Base-by-base conservation (phyloP, 1,139 yeast genomes). In the Scheffersomyces stambukii region DNA sequence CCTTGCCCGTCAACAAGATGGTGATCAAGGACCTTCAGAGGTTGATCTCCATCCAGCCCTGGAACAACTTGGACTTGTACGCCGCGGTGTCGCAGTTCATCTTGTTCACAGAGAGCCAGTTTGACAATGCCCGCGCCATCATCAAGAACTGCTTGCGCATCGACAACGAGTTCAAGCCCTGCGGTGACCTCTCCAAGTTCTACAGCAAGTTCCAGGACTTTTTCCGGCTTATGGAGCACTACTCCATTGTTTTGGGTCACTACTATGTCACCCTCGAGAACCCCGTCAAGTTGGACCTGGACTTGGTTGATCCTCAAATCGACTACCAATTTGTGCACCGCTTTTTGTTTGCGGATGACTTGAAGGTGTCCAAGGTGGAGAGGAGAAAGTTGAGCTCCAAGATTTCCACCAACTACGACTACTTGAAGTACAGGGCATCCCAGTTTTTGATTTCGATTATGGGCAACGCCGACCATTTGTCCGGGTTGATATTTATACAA, bases 101-200 rank as follows among this genome's bases (percentile, higher is more conserved):
- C 32, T 59, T 72, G 27, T 77, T 61, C 45, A 70, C 75, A 8
- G 64, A 73, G 25, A 59, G 61, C 23, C 78, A 77, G 36, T 70
- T 65, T 39, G 70, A 67, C 13, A 60, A 60, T 23, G 72, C 84
- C 0, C 54, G 70, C 42, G 64, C 56, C 35, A 60, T 64, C 18
- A 60, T 77, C 22, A 71, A 77, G 38, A 66, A 66, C 38, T 84
- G 95, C 48, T 59, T 84, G 30, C 73, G 81, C 40, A 71, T 70
- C 27, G 84, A 85, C 50, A 81, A 83, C 44, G 95, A 82, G 33
- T 68, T 64, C 40, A 58, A 60, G 24, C 50, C 47, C 4, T 82
- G 93, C 52, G 75, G 77, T 17, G 52, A 48, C 15, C 45, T 62
- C 18, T 67, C 81, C 6, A 73, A 76, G 41, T 57, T 70, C 25